Conservation (phyloP, 495 filamentous ascomycete genomes). For the Hyaloscypha finlandica region DNA sequence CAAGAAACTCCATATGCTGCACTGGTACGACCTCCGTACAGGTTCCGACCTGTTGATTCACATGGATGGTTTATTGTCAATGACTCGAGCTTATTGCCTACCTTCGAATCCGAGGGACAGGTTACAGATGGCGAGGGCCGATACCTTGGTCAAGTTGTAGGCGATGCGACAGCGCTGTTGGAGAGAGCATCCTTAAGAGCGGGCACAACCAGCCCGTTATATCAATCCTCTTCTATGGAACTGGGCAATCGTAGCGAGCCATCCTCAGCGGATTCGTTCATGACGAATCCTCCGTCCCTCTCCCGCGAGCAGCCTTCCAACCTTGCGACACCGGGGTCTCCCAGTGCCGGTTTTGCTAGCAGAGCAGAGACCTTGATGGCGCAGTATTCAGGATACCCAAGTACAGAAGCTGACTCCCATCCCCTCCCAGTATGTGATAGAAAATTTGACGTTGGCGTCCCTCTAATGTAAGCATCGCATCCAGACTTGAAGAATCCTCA, state of each 20-base stretch:
- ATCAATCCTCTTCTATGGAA: not conserved
- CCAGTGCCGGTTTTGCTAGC: not conserved
- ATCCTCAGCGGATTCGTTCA: not conserved
- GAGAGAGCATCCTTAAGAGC: no score
- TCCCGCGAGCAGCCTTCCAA: not conserved
- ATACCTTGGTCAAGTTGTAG: not conserved
- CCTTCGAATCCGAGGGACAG: not conserved
- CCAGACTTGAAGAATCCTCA: not conserved
- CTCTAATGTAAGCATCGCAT: not conserved
- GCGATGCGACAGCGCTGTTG: no score
- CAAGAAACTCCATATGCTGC: not conserved
- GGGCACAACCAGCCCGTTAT: not conserved
- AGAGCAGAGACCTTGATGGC: not conserved
- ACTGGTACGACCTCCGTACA: not conserved
- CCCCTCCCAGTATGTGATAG: not conserved
- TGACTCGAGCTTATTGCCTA: not conserved
- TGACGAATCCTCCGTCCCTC: not conserved
- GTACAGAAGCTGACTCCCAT: not conserved
- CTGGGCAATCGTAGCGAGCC: not conserved
- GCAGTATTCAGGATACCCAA: not conserved
- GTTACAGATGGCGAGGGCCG: not conserved
- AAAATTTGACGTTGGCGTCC: not conserved
- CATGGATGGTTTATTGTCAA: not conserved
- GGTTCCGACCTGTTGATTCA: not conserved
- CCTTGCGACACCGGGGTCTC: not conserved